Evolutionary conservation across 345 rosid species (phyloP), one percentile per base, ranked within the genome.

Genomic region (Sonneratia caseolaris): DNA sequence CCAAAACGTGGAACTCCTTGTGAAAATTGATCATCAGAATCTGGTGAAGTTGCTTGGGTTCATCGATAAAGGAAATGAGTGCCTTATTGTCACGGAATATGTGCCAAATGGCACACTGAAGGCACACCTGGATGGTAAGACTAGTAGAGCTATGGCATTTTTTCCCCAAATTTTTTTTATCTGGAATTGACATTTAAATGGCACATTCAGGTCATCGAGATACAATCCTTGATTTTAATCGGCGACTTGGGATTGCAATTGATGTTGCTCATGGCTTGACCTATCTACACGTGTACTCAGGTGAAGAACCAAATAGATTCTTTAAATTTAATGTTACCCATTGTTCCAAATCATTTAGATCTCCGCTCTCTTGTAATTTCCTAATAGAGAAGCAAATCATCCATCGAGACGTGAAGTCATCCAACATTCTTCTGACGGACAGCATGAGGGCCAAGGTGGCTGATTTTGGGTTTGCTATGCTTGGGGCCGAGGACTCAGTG

Each of bases 191-290:
- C 55, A 49, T 66, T 42, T 71, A 47, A 61, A 32, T 4, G 51
- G 21, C 67, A 40, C 42, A 64, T 76, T 80, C 88, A 95, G 99
- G 90, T 79, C 76, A 42, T 69, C 83, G 75, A n/a, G 92, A 91
- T 66, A 88, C 76, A 81, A 82, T 85, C 73, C 84, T 95, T 78
- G 97, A 84, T 76, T 95, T 95, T 77, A 95, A 88, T 77, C 99
- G 90, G 80, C 85, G 99, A 80, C 91, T 95, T 72, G 97, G 88
- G 81, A 88, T 95, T 59, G 86, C 92, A 49, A 95, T 95, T 7
- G 97, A 95, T 77, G 86, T 95, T 78, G 96, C 97, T 79, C 99
- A 95, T 77, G 99, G 94, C 72, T 80, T 95, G 72, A 90, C 99
- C 18, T 90, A 92, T 83, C 97, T 95, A 77, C 99, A 95, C 77